Evolutionary conservation across 768 basidiomycete species (phyloP), one percentile per base, ranked within the genome.

Genomic region (Gloeopeniophorella convolvens): DNA sequence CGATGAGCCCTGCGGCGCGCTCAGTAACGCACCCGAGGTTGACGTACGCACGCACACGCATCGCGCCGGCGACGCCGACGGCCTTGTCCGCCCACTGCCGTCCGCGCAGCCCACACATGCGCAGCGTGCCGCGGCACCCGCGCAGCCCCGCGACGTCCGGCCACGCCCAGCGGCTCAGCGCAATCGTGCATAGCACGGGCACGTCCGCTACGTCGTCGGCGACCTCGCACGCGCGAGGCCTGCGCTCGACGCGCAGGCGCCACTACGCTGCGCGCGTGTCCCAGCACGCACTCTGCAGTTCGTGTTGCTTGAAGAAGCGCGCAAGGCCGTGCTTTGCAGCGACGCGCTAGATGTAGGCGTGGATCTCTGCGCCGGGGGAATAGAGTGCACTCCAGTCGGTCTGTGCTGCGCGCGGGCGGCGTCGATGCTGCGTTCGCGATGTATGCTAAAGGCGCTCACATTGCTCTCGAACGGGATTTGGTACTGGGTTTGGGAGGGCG

Each of bases 1-100:
- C 23, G 80, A 79, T 4, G 80, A 82, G 3, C 80, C 80, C 80
- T 82, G 39, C n/a, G n/a, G n/a, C n/a, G n/a, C n/a, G n/a, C n/a
- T n/a, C n/a, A n/a, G n/a, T n/a, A n/a, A n/a, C n/a, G n/a, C n/a
- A n/a, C 7, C 66, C 67, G 6, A 24, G 34, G 36, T 48, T 37
- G 27, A 48, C 8, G 34, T 28, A 15, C 34, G 35, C 34, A 36
- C 4, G 32, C 9, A 26, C 16, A 69, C 72, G 56, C 59, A 79
- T 79, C 15, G 78, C 76, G 31, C 81, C 81, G 39, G 82, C 76
- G 5, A 82, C 72, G 11, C 72, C 80, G 13, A 82, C 75, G n/a
- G 55, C 67, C 64, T 80, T 81, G 45, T 73, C 68, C 30, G 64
- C 66, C 77, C 80, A 80, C 46, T 36, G n/a, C n/a, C 73, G 9